Evolutionary conservation across 2,329 filamentous ascomycete species (phyloP), one percentile per base, ranked within the genome.

Genomic region (Penicillium sp.): DNA sequence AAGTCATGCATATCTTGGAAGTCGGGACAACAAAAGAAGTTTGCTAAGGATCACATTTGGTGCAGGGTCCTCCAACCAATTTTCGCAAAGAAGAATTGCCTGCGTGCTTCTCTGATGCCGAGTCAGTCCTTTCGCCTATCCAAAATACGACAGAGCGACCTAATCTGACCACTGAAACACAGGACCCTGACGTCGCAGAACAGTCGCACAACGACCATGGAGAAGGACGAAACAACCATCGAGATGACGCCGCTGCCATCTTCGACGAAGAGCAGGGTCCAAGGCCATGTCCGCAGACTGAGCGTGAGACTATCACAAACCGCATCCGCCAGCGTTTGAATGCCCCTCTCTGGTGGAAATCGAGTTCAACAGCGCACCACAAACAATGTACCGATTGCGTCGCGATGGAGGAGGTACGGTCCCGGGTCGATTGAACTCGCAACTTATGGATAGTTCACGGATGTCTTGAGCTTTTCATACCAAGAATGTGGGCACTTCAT

Each of bases 401-500:
- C 9, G 11, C 42, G 36, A 40, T 50, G 48, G 32, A 50, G 9
- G 47, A 52, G 32, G 40, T 34, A 11, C 11, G 40, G n/a, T 48
- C 22, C 24, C 24, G 24, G 24, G 24, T 27, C 29, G 21, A 43
- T 29, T 27, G 34, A 45, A 16, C 42, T 55, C 45, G 43, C 39
- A 47, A 34, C 40, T 39, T 49, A 29, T 52, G 48, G 21, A 21
- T 40, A 48, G 40, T 7, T 38, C n/a, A 6, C 16, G n/a, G 14
- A 8, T 44, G 40, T 24, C 42, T 54, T 40, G 46, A 13, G 43
- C 45, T 11, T 52, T 75, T 75, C 67, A 76, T 32, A 74, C 56
- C 43, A 78, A 54, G 65, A 78, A 79, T 46, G 73, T 77, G 36
- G 76, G 76, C 43, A 78, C 74, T 63, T 78, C 73, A 54, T 72